Base-by-base conservation (phyloP, 2,329 filamentous ascomycete genomes). In the Xylaria sp. region DNA sequence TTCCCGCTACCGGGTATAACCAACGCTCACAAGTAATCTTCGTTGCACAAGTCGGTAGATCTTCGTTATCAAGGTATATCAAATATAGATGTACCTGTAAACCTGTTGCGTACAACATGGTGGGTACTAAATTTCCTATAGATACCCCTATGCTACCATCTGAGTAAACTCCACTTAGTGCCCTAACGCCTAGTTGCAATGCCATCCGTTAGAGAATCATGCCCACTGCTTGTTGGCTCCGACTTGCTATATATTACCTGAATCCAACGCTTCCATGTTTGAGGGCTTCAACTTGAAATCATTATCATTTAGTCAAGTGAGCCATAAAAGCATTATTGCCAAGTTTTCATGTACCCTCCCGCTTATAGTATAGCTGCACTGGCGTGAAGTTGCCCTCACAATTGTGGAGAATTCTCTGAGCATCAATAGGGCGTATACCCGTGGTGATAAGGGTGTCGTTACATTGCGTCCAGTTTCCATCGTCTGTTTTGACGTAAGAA, bases 401-500 rank as follows among this genome's bases (percentile, higher is more conserved):
- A 3, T 5, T n/a, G 9, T 65, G 13, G 12, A 66, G 44, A 0
- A 0, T 10, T 1, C n/a, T 29, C 13, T n/a, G 2, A 35, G 27
- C n/a, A 0, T 2, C 4, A 3, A 13, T 1, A 0, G 13, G 3
- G 23, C 4, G 1, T 25, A 60, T 23, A 16, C 16, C 10, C 6
- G 23, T 4, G 3, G 13, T 25, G 25, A 73, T 50, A 0, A 0
- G 3, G 5, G 27, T 47, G 27, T 89, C 87, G 68, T 87, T 83
- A 74, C 84, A 86, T 68, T 79, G 75, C 69, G 82, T 81, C 87
- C 87, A 89, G 25, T 78, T 79, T 5, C 79, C 80, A 66, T 84
- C 79, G 44, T 79, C 77, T 16, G 91, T 88, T 53, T 87, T 87
- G 69, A 92, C 87, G 66, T 92, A 89, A 3, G 90, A 87, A 62